Base-by-base conservation (phyloP, 495 filamentous ascomycete genomes). In the Copromyces sp. region DNA sequence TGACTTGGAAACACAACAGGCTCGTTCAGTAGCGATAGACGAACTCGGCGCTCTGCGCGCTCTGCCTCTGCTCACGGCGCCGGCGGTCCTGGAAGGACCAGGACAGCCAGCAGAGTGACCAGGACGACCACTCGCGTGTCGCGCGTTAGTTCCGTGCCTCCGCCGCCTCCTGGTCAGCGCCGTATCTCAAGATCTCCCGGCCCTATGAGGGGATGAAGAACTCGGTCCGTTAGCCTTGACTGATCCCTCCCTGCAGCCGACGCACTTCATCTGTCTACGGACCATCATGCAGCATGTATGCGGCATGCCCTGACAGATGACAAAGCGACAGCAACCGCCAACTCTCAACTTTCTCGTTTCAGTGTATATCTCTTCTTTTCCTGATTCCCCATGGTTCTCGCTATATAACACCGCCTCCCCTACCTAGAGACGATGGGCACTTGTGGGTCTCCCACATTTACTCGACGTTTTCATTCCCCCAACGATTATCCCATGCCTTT, bases 1-100 rank as follows among this genome's bases (percentile, higher is more conserved):
- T 77, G 70, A 45, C 68, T 29, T 69, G 44, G 74, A 29, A 16
- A 14, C 5, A 16, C 9, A 69, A 29, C 71, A 86, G 86, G 85
- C 73, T 86, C 84, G 69, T 68, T 76, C n/a, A 81, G 80, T 70
- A 77, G 75, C 69, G 77, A 79, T 70, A 73, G 78, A 69, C 75
- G 79, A 35, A 81, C 78, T 42, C 75, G 77, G 14, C 78, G 77
- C 37, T 76, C 75, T 44, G 68, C 77, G 42, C 70, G 69, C 38
- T 65, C 53, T 32, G 53, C 53, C 53, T 61, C 53, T 14, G 53
- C 53, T 35, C 53, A 65, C 53, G 53, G 53, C 8, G 39, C 39
- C 8, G 39, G 39, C 14, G 53, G 20, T 59, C 20, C 53, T 17
- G 69, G 75, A 4, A 71, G 72, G 24, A 79, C 74, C 69, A 71